Conservation (phyloP, 2,329 filamentous ascomycete genomes). For the Mycocentrospora acerina region DNA sequence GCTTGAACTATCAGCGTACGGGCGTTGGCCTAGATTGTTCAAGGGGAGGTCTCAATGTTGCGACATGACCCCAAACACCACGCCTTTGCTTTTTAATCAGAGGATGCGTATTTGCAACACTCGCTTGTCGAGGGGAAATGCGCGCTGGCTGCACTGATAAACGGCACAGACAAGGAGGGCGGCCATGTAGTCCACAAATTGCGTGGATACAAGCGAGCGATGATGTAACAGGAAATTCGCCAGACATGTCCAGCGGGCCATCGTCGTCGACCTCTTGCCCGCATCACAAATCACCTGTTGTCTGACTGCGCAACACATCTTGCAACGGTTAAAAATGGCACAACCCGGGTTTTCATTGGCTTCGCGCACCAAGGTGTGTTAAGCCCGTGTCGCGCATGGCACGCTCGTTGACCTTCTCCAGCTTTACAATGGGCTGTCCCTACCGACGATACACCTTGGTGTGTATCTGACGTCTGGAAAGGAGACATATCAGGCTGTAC, state of each 20-base stretch:
- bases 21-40: no score
- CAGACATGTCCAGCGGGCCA: slow-evolving; percentile 29
- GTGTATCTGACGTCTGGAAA: slow-evolving; percentile 69
- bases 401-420: slow-evolving; percentile 24
- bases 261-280: slow-evolving; percentile 13
- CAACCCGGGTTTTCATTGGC: slow-evolving; percentile 44
- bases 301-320: slow-evolving; percentile 12
- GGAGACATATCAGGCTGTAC: slow-evolving; percentile 61
- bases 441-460: slow-evolving; percentile 72
- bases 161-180: no score
- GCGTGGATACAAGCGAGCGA: no score
- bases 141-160: no score
- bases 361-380: slow-evolving; percentile 44
- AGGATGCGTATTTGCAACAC: no score
- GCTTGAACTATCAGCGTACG: no score
- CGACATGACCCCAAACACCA: no score
- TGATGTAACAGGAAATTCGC: slow-evolving; percentile 27
- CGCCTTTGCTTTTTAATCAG: no score
- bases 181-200: no score
- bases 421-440: slow-evolving; percentile 62
- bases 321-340: slow-evolving; percentile 29
- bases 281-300: slow-evolving; percentile 26
- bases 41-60: no score
- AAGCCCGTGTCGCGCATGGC: slow-evolving; percentile 5
- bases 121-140: no score